Base-by-base conservation (phyloP, 2,329 filamentous ascomycete species). In the Diaporthe ampelina region DNA sequence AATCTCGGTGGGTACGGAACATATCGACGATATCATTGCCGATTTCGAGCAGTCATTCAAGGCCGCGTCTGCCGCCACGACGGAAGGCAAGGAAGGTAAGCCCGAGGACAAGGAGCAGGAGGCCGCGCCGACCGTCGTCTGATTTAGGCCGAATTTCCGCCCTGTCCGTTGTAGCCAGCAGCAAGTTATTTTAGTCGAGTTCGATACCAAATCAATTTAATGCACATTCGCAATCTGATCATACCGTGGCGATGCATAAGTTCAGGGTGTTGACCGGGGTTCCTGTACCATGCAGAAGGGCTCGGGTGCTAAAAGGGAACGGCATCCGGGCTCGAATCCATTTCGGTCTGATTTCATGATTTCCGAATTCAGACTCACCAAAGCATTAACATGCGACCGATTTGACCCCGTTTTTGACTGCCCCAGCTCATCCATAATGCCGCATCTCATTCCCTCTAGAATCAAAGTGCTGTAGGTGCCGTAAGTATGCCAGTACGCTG, bases 11-110 rank as follows among this genome's bases (percentile, higher is more conserved):
- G 96, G 96, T 70, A 97, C 94, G 0, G 96, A 98, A 86, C 95
- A 98, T 83, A 97, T 98, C 82, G 95, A 98, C 86, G 96, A 98
- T 81, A 98, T 98, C 80, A 97, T 98, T 81, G 93, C 92, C 79
- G 96, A 98, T 85, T 98, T 98, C 82, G 93, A 96, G 84, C 95
- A 98, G 87, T 94, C 94, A 0, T 97, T 98, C 84, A 89, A 91
- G 81, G 88, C 90, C 35, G 88, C 90, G 0, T 80, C 83, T 32
- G 88, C 86, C 10, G 83, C 88, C 5, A 84, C 80, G n/a, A 83
- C 81, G 10, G 79, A 81, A 59, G 82, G 79, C 3, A 80, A 77
- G 76, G 77, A n/a, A 76, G 78, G 67, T 76, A 78, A 75, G 56
- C 78, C 76, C n/a, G 78, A 76, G 65, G 76, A 74, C 15, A 86